Percentiles rank a stretch among this genome's conserved stretches.
Evolutionary conservation across 768 basidiomycete species (phyloP).

Genomic region (Hortiboletus campestris): DNA sequence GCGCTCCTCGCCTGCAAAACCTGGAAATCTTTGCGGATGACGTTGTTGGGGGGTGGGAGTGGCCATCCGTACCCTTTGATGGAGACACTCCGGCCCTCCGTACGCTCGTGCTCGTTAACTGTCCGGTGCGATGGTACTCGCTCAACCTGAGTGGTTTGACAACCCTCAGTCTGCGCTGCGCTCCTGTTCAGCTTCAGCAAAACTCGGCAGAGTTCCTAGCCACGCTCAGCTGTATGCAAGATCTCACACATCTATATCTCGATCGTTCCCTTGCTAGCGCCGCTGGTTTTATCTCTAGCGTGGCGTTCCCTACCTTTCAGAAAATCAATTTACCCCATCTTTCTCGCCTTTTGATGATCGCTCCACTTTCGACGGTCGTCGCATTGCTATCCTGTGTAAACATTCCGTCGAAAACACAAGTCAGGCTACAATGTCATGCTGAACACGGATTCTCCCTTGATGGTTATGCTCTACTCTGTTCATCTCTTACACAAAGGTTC

Average conservation of each 20-base stretch:
- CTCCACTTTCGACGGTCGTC: slow-evolving; percentile 3
- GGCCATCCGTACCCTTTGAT: background rate
- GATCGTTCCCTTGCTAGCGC: slow-evolving; percentile 27
- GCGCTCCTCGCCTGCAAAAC: background rate
- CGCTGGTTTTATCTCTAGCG: background rate
- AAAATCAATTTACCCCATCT: background rate
- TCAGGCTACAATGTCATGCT: background rate
- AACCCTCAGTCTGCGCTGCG: slow-evolving; percentile 31
- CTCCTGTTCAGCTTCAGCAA: slow-evolving; percentile 22
- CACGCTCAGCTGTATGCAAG: slow-evolving; percentile 33
- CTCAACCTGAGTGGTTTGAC: slow-evolving; percentile 26
- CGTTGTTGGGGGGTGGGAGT: too few species aligned
- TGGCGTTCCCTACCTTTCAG: background rate
- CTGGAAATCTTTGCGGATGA: background rate
- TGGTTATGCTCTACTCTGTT: background rate
- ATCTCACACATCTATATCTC: slow-evolving; percentile 34
- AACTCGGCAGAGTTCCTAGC: too few species aligned
- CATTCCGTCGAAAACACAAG: background rate
- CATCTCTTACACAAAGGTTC: background rate
- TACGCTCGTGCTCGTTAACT: background rate
- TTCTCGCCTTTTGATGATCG: background rate
- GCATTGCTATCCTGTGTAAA: background rate
- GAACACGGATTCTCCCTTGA: background rate
- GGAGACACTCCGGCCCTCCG: background rate
- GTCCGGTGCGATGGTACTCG: background rate